phyloP scores from a whole-genome alignment of 495 filamentous ascomycete genomes.

The Aspergillus biplanus region DNA sequence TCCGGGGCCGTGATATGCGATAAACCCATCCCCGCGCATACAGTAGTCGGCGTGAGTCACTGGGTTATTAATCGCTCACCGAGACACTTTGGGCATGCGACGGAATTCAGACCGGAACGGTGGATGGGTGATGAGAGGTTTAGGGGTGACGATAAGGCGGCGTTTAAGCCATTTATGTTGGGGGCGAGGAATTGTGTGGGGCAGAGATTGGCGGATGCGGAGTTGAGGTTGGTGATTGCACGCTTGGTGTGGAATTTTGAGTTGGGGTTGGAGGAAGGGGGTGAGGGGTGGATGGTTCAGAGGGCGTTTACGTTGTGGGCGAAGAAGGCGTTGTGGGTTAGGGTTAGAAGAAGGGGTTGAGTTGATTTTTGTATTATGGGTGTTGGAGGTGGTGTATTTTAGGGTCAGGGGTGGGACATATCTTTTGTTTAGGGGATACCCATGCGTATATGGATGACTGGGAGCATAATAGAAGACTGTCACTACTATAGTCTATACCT shows the following conservation, averaged over 20 bases:
- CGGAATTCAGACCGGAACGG: slow-evolving; percentile 10
- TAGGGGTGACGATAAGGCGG: not conserved
- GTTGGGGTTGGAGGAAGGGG: not conserved
- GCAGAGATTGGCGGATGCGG: slow-evolving; percentile 15
- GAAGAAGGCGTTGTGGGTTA: not conserved
- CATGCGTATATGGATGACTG: too few species aligned
- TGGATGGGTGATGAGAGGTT: slow-evolving; percentile 9
- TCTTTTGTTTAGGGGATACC: too few species aligned
- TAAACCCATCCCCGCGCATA: not conserved
- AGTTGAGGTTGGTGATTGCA: slow-evolving; percentile 25
- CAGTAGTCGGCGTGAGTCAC: not conserved
- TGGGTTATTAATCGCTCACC: not conserved
- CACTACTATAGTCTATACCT: too few species aligned
- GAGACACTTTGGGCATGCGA: not conserved
- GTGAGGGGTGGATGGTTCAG: not conserved
- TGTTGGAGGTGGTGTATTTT: too few species aligned
- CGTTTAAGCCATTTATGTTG: slow-evolving; percentile 12
- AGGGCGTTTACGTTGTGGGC: not conserved
- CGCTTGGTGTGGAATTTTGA: slow-evolving; percentile 23
- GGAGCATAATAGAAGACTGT: too few species aligned
- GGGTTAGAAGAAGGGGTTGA: not conserved
- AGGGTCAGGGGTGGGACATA: too few species aligned
- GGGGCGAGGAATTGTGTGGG: slow-evolving; percentile 4
- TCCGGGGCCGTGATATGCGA: not conserved
- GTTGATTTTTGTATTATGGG: too few species aligned